Conservation (phyloP, 495 filamentous ascomycete species). For the Trichoderma reesei region DNA sequence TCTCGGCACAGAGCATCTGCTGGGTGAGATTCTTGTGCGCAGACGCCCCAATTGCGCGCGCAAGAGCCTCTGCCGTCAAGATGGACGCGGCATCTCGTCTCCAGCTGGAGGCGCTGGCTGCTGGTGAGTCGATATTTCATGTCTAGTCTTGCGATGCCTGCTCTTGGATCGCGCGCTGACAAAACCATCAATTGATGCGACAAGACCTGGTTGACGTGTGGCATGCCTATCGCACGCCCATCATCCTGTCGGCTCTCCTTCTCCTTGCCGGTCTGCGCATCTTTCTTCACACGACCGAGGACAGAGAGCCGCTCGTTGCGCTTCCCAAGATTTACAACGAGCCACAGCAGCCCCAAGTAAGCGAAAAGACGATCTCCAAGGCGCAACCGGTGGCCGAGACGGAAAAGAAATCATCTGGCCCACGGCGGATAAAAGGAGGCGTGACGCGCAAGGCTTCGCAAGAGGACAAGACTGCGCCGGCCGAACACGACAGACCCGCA, state of each 20-base stretch:
- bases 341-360: slow-evolving; percentile 11
- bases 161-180: neutral
- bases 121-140: neutral
- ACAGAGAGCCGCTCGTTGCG: slow-evolving; percentile 16
- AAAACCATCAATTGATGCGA: neutral
- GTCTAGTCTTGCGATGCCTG: neutral
- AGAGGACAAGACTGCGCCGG: neutral
- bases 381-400: slow-evolving; percentile 14
- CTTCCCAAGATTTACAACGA: slow-evolving; percentile 21
- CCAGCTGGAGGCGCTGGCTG: neutral
- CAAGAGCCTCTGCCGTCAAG: neutral
- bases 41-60: neutral
- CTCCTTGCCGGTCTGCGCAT: slow-evolving; percentile 29
- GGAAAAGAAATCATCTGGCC: slow-evolving; percentile 18
- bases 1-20: neutral
- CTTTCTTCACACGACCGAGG: slow-evolving; percentile 28
- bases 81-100: neutral
- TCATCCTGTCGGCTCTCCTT: slow-evolving; percentile 36
- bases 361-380: slow-evolving; percentile 11
- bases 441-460: slow-evolving; percentile 20
- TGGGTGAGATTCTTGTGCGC: neutral
- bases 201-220: slow-evolving; percentile 43
- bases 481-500: slow-evolving; percentile 29
- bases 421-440: slow-evolving; percentile 42
- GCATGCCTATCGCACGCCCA: slow-evolving; percentile 43